phyloP scores from a whole-genome alignment of 2,329 filamentous ascomycete species.

The Penicillium glabrum region DNA sequence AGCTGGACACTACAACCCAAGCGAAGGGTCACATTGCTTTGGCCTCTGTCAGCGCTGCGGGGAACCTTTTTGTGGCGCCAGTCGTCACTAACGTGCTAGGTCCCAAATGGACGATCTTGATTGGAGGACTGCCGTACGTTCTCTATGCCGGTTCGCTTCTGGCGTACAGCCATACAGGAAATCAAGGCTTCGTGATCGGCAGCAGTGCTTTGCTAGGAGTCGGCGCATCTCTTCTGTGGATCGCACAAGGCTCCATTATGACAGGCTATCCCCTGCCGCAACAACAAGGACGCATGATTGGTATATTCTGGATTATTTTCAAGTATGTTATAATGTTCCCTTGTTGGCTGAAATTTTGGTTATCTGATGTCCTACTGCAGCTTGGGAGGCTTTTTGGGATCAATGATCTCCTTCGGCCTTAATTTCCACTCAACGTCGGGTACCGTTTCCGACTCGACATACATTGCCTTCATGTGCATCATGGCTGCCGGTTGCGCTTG shows the following conservation, averaged over 20 bases:
- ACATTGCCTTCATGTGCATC: constrained; percentile 9
- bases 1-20: constrained; percentile 1
- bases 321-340: not conserved
- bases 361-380: not conserved
- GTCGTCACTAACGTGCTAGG: constrained; percentile 2
- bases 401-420: constrained; percentile 3
- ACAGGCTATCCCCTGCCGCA: constrained; percentile 3
- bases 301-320: constrained; percentile 7
- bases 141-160: constrained; percentile 1
- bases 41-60: constrained; percentile 1
- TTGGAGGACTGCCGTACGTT: constrained; percentile 1
- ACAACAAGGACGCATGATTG: constrained; percentile 3
- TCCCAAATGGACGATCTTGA: constrained; percentile 3
- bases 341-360: not conserved
- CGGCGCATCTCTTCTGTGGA: constrained; percentile 4
- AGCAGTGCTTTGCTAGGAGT: constrained; percentile 1
- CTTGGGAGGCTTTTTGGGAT: not conserved
- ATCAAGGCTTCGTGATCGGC: constrained; percentile 4
- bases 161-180: constrained; percentile 1
- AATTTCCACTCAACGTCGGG: not conserved
- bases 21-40: constrained; percentile 5
- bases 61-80: constrained; percentile 2
- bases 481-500: constrained; percentile 1
- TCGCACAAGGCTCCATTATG: constrained; percentile 6
- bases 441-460: constrained; percentile 1